Evolutionary conservation across 202 grass and related monocot species (phyloP), one percentile per base, ranked within the genome.

Genomic region (Brachypodium distachyon): DNA sequence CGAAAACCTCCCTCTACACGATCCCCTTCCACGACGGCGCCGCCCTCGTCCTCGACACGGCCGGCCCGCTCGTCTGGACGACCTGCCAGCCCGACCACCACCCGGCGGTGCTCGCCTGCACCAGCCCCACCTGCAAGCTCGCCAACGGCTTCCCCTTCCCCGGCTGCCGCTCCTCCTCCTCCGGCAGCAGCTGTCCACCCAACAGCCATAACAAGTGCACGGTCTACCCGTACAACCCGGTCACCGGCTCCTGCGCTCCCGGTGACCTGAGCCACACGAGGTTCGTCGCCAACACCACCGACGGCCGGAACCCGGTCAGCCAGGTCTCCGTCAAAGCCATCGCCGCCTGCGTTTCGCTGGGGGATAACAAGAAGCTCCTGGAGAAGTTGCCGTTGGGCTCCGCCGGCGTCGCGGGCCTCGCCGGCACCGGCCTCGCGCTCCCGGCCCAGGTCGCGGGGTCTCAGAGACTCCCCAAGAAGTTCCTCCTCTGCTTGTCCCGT

Each of bases 61-160:
- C 80, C 44, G 85, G 87, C 47, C 87, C 85, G 5, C 77, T 97
- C 37, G 64, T 93, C 63, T 97, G 93, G 93, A 77, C 85, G 2
- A 79, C 75, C 0, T 93, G 93, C 67, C 52, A 77, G 18, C 1
- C 1, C 54, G 23, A 29, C 26, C 86, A 97, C 67, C 3, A 44
- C 3, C 37, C 63, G 12, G 47, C 46, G 21, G 13, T 22, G 1
- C 13, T 89, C 23, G 11, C 72, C 0, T 91, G 89, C 70, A 33
- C 7, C 0, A 52, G 43, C 65, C 5, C 44, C 0, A 42, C 29
- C 2, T 96, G 92, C 78, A 17, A 0, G 18, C 19, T 50, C 43
- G 79, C 85, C 37, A 70, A 63, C 26, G 41, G 42, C 11, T 81
- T 47, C 32, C 70, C 17, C 5, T 26, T 32, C 42, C 84, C 72